Conservation (phyloP, 305 asterid genomes). For the Lippia alba region DNA sequence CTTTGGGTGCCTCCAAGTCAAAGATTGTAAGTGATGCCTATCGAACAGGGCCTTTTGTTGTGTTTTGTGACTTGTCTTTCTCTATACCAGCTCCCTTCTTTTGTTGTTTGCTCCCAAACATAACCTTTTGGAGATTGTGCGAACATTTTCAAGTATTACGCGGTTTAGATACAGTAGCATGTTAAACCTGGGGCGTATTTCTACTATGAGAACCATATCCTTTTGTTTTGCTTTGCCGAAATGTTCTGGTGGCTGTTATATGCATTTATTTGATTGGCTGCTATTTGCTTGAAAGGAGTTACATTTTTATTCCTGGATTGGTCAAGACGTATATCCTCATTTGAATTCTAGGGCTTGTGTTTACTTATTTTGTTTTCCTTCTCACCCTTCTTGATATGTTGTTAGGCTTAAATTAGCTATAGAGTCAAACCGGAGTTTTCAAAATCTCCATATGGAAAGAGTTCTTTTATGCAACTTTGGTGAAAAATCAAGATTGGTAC, state of each 20-base stretch:
- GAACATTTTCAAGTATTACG: conserved; percentile 9
- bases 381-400: background rate
- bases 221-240: conserved; percentile 15
- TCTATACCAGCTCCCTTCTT: conserved; percentile 15
- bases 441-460: background rate
- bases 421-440: background rate
- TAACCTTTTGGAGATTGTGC: conserved; percentile 12
- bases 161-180: conserved; percentile 5
- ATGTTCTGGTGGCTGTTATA: background rate
- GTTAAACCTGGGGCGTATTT: conserved; percentile 4
- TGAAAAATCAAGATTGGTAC: background rate
- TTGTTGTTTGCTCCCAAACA: conserved; percentile 13
- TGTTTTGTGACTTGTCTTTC: conserved; percentile 3
- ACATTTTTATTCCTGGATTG: conserved; percentile 19
- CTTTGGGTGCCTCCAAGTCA: conserved; percentile 44
- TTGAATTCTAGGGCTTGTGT: conserved; percentile 24
- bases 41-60: conserved; percentile 35
- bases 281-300: conserved; percentile 8
- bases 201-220: background rate
- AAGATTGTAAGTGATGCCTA: conserved; percentile 51
- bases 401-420: conserved; percentile 1
- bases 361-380: background rate
- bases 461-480: background rate
- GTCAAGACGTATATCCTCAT: background rate
- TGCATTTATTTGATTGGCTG: conserved; percentile 4